These are phyloP conservation scores for Cladosporium sp. DNA, from an alignment of 2,329 filamentous ascomycete species.

Conservation along the genomic window DNA sequence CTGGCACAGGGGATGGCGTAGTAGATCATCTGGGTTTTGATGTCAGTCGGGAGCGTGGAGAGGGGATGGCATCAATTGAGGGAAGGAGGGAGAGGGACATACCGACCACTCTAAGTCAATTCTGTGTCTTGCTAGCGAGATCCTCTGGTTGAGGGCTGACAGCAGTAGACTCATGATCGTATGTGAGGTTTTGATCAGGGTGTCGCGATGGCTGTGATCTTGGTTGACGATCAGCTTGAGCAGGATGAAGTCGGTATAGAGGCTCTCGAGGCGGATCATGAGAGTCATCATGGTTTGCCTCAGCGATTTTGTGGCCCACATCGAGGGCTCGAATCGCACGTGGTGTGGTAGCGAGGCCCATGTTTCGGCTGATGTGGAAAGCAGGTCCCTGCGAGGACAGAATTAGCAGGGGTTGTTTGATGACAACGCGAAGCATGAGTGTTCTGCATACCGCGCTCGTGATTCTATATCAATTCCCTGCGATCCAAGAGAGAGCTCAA, in stretches of 20 bases:
- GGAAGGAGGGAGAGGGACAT: background rate
- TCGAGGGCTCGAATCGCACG: background rate
- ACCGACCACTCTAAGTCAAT: background rate
- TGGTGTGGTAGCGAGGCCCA: background rate
- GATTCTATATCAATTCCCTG: background rate
- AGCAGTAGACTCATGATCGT: conserved; percentile 6
- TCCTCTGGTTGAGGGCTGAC: background rate
- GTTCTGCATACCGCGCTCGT: background rate
- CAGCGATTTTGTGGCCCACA: background rate
- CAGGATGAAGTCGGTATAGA: conserved; percentile 11
- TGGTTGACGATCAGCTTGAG: conserved; percentile 2
- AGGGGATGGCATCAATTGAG: too few relatives aligned
- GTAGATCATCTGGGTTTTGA: background rate
- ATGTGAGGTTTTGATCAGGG: conserved; percentile 11
- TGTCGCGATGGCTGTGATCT: background rate
- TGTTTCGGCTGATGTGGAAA: background rate
- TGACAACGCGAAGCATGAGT: too few relatives aligned
- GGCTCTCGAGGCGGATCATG: background rate
- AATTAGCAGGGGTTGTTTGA: background rate
- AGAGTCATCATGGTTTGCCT: background rate
- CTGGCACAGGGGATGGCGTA: conserved; percentile 16
- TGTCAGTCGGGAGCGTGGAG: too few relatives aligned
- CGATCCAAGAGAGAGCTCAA: background rate
- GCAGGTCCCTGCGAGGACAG: background rate
- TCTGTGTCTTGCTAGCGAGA: background rate